These are phyloP conservation scores for Trypanosoma melophagium DNA, from an alignment of 208 protist genomes.

Conservation along the genomic window DNA sequence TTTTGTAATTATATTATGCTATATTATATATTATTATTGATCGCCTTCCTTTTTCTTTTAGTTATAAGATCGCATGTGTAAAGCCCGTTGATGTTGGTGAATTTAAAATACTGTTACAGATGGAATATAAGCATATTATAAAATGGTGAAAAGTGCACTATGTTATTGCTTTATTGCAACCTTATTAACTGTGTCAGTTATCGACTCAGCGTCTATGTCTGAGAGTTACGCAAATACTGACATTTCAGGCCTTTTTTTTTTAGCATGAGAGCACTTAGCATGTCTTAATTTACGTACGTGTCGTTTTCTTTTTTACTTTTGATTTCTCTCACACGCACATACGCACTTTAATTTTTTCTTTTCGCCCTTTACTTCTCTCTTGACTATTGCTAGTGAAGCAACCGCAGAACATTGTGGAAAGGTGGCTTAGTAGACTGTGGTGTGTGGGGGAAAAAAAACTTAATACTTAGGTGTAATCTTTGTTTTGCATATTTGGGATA, in stretches of 20 bases:
- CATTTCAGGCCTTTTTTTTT: neutral
- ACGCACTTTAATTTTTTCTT: neutral
- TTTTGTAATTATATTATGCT: no score
- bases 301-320: constrained; percentile 5
- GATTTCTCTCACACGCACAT: neutral
- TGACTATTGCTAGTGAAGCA: neutral
- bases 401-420: no score
- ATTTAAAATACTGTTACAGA: no score
- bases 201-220: neutral
- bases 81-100: no score
- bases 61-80: no score
- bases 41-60: no score
- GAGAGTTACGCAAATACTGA: no score
- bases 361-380: constrained; percentile 2
- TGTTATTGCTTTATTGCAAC: no score
- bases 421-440: no score
- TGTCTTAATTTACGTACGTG: neutral
- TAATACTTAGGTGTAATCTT: neutral
- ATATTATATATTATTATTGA: no score
- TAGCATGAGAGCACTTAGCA: neutral
- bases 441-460: neutral
- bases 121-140: no score
- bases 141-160: no score
- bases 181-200: neutral
- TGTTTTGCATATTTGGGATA: neutral